These are phyloP conservation scores for Pleurotus tuoliensis DNA, from an alignment of 768 basidiomycete genomes.

Conservation along the genomic window DNA sequence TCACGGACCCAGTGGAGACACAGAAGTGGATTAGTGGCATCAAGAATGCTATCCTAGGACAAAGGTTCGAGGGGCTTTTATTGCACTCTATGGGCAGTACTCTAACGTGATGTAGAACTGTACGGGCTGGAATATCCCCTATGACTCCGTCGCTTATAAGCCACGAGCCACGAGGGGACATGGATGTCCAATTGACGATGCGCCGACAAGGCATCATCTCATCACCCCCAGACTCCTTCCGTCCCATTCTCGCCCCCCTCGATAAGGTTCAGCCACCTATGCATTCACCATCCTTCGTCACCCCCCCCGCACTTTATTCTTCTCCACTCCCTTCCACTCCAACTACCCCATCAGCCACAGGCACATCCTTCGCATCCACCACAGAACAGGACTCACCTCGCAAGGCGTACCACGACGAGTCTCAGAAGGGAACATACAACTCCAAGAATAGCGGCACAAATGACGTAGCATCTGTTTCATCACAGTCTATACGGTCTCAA, in stretches of 20 bases:
- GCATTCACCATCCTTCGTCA: conserved; percentile 8
- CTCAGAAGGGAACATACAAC: conserved; percentile 18
- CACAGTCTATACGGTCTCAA: conserved; percentile 40
- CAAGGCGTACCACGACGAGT: conserved; percentile 1
- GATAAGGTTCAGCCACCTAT: not conserved
- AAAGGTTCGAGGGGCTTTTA: conserved; percentile 42
- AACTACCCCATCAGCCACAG: conserved; percentile 17
- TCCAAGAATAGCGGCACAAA: conserved; percentile 21
- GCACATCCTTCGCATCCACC: conserved; percentile 11
- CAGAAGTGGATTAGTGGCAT: conserved; percentile 76
- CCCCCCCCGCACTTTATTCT: conserved; percentile 18
- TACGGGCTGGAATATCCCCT: conserved; percentile 60
- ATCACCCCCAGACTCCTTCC: conserved; percentile 20
- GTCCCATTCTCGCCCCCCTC: conserved; percentile 10
- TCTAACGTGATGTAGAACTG: conserved; percentile 39
- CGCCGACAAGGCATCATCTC: conserved; percentile 59
- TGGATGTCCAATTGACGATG: conserved; percentile 83
- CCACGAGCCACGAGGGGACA: conserved; percentile 70
- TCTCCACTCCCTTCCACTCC: conserved; percentile 24
- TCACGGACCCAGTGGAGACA: conserved; percentile 54
- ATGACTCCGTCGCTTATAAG: conserved; percentile 36
- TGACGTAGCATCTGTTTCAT: conserved; percentile 44
- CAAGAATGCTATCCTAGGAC: conserved; percentile 67
- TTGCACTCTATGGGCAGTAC: not conserved
- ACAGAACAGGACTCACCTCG: conserved; percentile 5